Base-by-base conservation (phyloP, 495 filamentous ascomycete species). In the Venustampulla echinocandica region DNA sequence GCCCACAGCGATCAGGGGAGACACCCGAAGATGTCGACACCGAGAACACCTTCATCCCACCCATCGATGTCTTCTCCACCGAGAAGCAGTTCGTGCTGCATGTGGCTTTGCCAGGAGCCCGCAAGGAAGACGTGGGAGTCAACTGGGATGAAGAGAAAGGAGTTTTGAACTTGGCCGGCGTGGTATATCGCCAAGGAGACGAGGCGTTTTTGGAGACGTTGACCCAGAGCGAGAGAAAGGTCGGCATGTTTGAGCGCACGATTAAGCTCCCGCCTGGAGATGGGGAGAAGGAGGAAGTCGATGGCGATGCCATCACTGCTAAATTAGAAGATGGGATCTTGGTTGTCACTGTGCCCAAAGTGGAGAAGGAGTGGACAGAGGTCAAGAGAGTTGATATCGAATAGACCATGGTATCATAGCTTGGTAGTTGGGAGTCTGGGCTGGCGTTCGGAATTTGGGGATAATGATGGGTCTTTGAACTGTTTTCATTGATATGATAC, bases 81-180 rank as follows among this genome's bases (percentile, higher is more conserved):
- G 63, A 72, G 23, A 64, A 66, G 36, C 62, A 67, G 37, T 89
- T 75, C 58, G 66, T 83, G 10, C 60, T 90, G 17, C 85, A 90
- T 57, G 62, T 86, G 33, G 81, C 84, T 1, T 64, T 90, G 0
- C 81, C 87, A 1, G 87, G 87, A 14, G 84, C 81, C 5, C 79
- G 79, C 64, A 88, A 86, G 58, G 73, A 84, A 50, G 84, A 93
- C 58, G 68, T 90, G 13, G 81, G 72, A 38, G 77, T 93, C 27
- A 79, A 79, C 61, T 93, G 80, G 67, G 80, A 90, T 55, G 68
- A 75, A 2, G 77, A 85, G 5, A 77, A 80, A 58, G 71, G 67
- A 15, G 69, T 74, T 34, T 61, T 93, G 33, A 73, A 68, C 44
- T 65, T 93, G 39, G 73, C 77, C 0, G 87, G 87, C 14, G 77